Evolutionary conservation across 2,329 filamentous ascomycete genomes (phyloP).

Genomic region (Raffaelea ambrosiae): DNA sequence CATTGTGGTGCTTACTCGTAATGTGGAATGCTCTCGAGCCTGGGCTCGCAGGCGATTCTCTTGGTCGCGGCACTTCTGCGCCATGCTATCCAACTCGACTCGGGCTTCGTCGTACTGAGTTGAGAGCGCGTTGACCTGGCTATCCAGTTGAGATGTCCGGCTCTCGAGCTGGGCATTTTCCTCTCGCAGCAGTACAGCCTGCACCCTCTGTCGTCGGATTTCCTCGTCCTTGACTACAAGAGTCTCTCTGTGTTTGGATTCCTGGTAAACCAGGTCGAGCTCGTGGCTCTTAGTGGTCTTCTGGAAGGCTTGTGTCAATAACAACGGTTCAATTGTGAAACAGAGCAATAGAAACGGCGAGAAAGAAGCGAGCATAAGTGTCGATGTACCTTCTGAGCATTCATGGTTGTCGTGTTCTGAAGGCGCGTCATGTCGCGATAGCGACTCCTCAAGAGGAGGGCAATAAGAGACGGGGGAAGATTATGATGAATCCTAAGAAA

Average conservation of each 20-base stretch:
- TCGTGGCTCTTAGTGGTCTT: constrained; percentile 40
- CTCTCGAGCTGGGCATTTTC: constrained; percentile 63
- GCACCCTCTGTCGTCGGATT: constrained; percentile 59
- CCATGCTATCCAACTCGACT: constrained; percentile 33
- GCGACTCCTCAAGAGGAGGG: neutral
- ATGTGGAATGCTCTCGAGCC: constrained; percentile 35
- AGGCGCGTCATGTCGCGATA: constrained; percentile 2
- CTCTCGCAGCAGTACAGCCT: constrained; percentile 62
- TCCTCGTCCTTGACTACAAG: constrained; percentile 68
- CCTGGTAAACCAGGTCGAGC: constrained; percentile 64
- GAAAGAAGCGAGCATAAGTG: neutral
- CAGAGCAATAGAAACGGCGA: too few species aligned
- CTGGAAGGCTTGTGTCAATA: neutral
- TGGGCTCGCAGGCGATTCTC: constrained; percentile 40
- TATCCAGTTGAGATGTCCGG: constrained; percentile 51
- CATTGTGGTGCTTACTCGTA: constrained; percentile 31
- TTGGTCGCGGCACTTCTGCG: constrained; percentile 33
- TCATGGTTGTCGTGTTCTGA: constrained; percentile 20
- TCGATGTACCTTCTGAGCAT: constrained; percentile 25
- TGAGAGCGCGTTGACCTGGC: constrained; percentile 42
- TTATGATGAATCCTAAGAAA: neutral
- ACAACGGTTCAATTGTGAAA: neutral
- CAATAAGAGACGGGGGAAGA: neutral
- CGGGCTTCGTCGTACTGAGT: constrained; percentile 30
- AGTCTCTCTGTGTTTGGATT: constrained; percentile 54